Base-by-base conservation (phyloP, 495 filamentous ascomycete genomes). In the Penicillium macrosclerotiorum region DNA sequence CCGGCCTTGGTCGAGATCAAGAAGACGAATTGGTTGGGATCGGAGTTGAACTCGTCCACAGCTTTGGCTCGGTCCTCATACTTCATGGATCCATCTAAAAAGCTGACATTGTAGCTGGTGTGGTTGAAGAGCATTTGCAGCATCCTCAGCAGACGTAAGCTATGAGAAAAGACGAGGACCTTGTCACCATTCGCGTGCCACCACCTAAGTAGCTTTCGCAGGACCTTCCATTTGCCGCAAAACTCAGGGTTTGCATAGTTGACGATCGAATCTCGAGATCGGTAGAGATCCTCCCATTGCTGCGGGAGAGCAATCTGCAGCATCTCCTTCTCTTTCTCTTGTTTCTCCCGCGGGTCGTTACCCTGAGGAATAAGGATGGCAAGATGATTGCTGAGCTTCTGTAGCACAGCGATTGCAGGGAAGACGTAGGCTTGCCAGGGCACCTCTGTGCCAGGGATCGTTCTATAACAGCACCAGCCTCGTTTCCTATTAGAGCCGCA, bases 161-260 rank as follows among this genome's bases (percentile, higher is more conserved):
- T 89, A 53, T 97, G 91, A 3, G 85, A 91, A 63, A 98, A 98
- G 5, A 98, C 83, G 2, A 97, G 76, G 2, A 95, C 93, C 63
- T 98, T 98, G 63, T 97, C 90, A 5, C 88, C 89, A 55, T 85
- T 90, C 13, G 74, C 71, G 57, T 95, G 81, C 93, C 93, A 98
- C 67, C 91, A 93, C 18, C 80, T 81, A 0, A 98, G 78, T 3
- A 98, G 74, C 54, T 90, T 94, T 45, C 82, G 83, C 11, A 98
- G 71, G 13, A 97, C 80, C 65, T 90, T 90, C 93, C 93, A 98
- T 65, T 98, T 98, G 3, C 93, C 93, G 57, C 93, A 98, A 54
- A 92, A 96, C 39, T 95, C 88, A 0, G 88, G 86, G 48, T 95
- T 92, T 13, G 91, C 82, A 51, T 86, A 89, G 60, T 85, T 90